phyloP scores from a whole-genome alignment of 805 yeast genomes.

The Monosporozyma unispora region DNA sequence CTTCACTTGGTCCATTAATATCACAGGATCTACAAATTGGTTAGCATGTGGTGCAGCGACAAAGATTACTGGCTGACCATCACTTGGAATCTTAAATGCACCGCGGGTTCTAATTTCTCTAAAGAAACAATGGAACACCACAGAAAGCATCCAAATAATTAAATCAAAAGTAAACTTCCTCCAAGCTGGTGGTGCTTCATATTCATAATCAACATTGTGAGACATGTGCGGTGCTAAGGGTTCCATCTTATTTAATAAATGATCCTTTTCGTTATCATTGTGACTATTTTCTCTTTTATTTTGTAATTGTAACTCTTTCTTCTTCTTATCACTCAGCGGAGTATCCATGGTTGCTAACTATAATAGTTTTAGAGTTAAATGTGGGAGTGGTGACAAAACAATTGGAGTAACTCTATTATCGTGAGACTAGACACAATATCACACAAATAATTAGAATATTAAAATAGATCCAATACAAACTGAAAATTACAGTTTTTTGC shows the following conservation, averaged over 20 bases:
- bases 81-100: constrained; percentile 57
- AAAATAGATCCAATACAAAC: too few species aligned
- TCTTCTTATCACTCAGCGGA: constrained; percentile 4
- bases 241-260: neutral
- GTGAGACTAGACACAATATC: too few species aligned
- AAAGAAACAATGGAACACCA: constrained; percentile 61
- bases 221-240: neutral
- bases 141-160: constrained; percentile 40
- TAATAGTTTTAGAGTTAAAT: neutral
- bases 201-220: constrained; percentile 10
- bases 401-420: too few species aligned
- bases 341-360: constrained; percentile 2
- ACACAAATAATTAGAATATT: too few species aligned
- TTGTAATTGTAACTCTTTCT: neutral
- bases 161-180: constrained; percentile 42
- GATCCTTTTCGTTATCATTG: neutral
- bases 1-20: constrained; percentile 46
- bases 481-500: neutral
- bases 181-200: constrained; percentile 32
- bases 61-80: constrained; percentile 72
- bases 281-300: neutral
- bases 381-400: neutral
- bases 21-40: constrained; percentile 72
- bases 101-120: constrained; percentile 86
- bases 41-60: constrained; percentile 98